Percentiles rank a stretch among this genome's conserved stretches.
phyloP scores from a whole-genome alignment of 495 filamentous ascomycete species.

The Cryomyces antarcticus region DNA sequence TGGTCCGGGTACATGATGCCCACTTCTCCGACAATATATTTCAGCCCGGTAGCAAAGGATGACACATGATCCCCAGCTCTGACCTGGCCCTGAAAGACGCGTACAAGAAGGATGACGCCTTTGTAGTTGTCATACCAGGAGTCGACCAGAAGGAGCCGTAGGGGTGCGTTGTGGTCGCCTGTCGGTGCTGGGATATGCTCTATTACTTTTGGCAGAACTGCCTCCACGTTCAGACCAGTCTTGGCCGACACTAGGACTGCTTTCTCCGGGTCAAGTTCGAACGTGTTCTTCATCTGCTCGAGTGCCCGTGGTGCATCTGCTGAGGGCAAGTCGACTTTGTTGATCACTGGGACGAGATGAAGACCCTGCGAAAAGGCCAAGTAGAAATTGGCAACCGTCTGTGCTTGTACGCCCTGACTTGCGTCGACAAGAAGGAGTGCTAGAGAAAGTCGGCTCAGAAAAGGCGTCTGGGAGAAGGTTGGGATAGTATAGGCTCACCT shows the following conservation, averaged over 20 bases:
- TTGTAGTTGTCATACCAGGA: slow-evolving; percentile 96
- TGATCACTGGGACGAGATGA: slow-evolving; percentile 73
- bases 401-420: slow-evolving; percentile 78
- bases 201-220: slow-evolving; percentile 64
- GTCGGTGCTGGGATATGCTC: slow-evolving; percentile 63
- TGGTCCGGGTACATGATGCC: slow-evolving; percentile 91
- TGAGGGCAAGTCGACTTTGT: slow-evolving; percentile 83
- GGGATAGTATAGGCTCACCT: too few species aligned
- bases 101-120: slow-evolving; percentile 78
- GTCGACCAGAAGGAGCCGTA: slow-evolving; percentile 79
- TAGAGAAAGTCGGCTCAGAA: too few species aligned
- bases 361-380: slow-evolving; percentile 84
- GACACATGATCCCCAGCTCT: slow-evolving; percentile 62
- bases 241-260: slow-evolving; percentile 85
- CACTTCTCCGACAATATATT: slow-evolving; percentile 87
- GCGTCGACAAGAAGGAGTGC: slow-evolving; percentile 86
- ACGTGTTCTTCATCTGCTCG: slow-evolving; percentile 63
- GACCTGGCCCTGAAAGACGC: slow-evolving; percentile 77
- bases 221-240: slow-evolving; percentile 69
- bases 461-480: too few species aligned
- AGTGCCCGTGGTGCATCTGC: slow-evolving; percentile 71
- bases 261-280: slow-evolving; percentile 65
- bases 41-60: slow-evolving; percentile 68
- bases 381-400: slow-evolving; percentile 96
- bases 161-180: slow-evolving; percentile 47